These are phyloP conservation scores for Quercus berberidifolia DNA, from an alignment of 306 rosid genomes.

Conservation along the genomic window DNA sequence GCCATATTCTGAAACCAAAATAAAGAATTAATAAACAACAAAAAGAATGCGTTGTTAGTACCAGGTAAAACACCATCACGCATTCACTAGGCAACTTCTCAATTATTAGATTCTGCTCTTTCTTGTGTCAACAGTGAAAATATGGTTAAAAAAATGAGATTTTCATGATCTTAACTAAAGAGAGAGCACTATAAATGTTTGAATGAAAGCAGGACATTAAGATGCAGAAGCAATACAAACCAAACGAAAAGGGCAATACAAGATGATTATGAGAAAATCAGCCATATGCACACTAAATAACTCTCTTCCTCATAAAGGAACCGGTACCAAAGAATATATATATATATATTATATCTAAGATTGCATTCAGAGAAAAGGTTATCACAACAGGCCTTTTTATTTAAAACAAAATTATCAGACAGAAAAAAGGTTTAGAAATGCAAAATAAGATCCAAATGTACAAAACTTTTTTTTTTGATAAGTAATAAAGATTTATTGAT, in stretches of 20 bases:
- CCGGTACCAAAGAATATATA: not conserved
- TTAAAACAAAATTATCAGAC: no score
- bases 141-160: not conserved
- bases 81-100: constrained; percentile 5
- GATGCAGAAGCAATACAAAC: not conserved
- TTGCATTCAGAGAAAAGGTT: not conserved
- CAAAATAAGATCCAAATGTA: not conserved
- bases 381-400: no score
- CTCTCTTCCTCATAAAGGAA: not conserved
- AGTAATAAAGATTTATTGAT: no score
- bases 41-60: not conserved
- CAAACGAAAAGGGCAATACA: not conserved
- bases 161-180: not conserved
- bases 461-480: not conserved
- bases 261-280: not conserved
- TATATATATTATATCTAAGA: not conserved
- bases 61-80: constrained; percentile 8
- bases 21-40: constrained; percentile 19
- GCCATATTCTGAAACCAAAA: constrained; percentile 82
- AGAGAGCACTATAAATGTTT: not conserved
- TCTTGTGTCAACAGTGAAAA: constrained; percentile 10
- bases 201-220: not conserved
- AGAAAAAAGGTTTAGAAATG: no score
- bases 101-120: not conserved
- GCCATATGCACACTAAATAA: not conserved